phyloP scores from a whole-genome alignment of 2,329 filamentous ascomycete genomes.

The Fusarium sp. region DNA sequence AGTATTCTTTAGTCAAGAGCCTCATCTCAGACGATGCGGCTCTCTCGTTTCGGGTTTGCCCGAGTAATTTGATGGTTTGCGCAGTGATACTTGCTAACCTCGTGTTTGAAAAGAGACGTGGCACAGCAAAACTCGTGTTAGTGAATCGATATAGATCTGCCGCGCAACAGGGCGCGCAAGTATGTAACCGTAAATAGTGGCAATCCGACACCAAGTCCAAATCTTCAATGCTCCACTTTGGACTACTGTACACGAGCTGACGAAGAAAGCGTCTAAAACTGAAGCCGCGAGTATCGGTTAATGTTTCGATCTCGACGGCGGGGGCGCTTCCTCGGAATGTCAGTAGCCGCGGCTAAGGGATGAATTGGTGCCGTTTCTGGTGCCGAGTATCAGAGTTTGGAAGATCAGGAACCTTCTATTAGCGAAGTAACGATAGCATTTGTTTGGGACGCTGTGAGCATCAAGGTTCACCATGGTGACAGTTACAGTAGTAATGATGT shows the following conservation, averaged over 20 bases:
- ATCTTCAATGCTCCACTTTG: slow-evolving; percentile 29
- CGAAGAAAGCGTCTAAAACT: slow-evolving; percentile 11
- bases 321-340: slow-evolving; percentile 28
- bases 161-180: slow-evolving; percentile 15
- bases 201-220: slow-evolving; percentile 16
- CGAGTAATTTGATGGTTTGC: slow-evolving; percentile 24
- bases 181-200: slow-evolving; percentile 31
- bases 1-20: slow-evolving; percentile 25
- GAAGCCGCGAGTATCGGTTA: slow-evolving; percentile 14
- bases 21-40: slow-evolving; percentile 35
- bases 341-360: slow-evolving; percentile 25
- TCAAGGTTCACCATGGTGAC: neutral
- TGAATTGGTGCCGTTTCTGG: slow-evolving; percentile 14
- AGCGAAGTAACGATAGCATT: neutral
- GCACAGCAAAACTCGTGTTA: slow-evolving; percentile 8
- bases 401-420: slow-evolving; percentile 2
- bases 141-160: slow-evolving; percentile 22
- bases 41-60: slow-evolving; percentile 33
- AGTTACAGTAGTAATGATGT: slow-evolving; percentile 5
- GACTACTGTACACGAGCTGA: slow-evolving; percentile 23
- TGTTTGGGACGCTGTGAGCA: neutral
- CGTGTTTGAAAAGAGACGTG: slow-evolving; percentile 19
- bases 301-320: slow-evolving; percentile 20
- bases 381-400: slow-evolving; percentile 12
- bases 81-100: slow-evolving; percentile 16